A percentile compares a stretch with the other conserved stretches of the same genome.
These are phyloP conservation scores for Beauveria pseudobassiana DNA, from an alignment of 2,329 filamentous ascomycete genomes.

Conservation along the genomic window DNA sequence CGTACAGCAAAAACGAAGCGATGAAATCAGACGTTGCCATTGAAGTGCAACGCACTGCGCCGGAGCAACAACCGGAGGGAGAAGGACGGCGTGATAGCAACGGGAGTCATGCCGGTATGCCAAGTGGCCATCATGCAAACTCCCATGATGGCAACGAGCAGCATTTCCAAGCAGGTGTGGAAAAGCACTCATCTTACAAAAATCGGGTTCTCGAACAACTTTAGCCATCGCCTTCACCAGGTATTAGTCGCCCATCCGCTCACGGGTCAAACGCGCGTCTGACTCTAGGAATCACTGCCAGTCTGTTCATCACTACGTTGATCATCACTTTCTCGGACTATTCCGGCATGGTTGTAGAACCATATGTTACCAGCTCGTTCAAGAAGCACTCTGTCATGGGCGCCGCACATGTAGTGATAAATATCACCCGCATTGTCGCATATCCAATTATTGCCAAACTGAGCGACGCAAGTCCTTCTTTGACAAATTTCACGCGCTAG, in stretches of 20 bases:
- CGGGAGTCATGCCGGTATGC: background rate
- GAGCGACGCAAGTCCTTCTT: conserved; percentile 33
- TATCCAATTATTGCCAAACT: conserved; percentile 55
- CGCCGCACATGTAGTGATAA: conserved; percentile 40
- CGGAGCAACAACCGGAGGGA: no score
- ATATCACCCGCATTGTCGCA: conserved; percentile 42
- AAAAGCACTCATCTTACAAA: background rate
- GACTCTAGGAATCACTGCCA: background rate
- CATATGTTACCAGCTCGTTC: conserved; percentile 31
- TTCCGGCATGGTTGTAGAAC: conserved; percentile 24
- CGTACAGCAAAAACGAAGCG: background rate
- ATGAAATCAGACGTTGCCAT: background rate
- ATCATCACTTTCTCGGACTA: conserved; percentile 25
- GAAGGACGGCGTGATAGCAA: background rate
- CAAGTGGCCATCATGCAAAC: no score
- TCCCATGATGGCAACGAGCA: no score
- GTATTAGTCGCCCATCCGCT: background rate
- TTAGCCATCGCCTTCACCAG: background rate
- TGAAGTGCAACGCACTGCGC: background rate
- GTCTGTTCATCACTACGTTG: conserved; percentile 25
- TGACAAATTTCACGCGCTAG: background rate
- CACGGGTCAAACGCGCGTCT: background rate
- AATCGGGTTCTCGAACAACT: background rate
- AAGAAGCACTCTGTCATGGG: conserved; percentile 41
- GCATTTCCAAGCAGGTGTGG: background rate